Percentiles rank a stretch among this genome's conserved stretches.
Evolutionary conservation across 2,329 filamentous ascomycete species (phyloP).

Genomic region (Neopestalotiopsis clavispora): DNA sequence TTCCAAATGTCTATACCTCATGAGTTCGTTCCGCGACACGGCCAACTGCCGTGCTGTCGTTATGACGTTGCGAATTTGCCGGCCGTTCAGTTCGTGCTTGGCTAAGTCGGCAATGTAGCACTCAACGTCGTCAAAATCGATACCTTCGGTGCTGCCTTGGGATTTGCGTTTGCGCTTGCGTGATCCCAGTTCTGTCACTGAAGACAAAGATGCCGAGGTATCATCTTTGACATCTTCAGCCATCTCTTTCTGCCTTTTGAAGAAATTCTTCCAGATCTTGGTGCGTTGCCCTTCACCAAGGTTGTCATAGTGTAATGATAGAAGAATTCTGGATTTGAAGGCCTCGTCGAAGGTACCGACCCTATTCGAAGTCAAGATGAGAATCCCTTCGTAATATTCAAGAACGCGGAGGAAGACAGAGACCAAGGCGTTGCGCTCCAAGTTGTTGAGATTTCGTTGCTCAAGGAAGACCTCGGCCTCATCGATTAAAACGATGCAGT

Average conservation of each 20-base stretch:
- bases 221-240: too few relatives aligned
- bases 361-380: conserved; percentile 46
- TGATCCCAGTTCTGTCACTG: conserved; percentile 15
- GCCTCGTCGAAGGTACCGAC: conserved; percentile 30
- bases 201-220: conserved; percentile 23
- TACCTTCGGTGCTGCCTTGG: not conserved
- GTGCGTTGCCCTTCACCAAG: conserved; percentile 21
- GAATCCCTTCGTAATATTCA: conserved; percentile 48
- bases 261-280: conserved; percentile 27
- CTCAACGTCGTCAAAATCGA: not conserved
- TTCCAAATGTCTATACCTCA: conserved; percentile 25
- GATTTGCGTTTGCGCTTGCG: conserved; percentile 24
- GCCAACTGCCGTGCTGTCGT: conserved; percentile 28
- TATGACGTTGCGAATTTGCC: conserved; percentile 44
- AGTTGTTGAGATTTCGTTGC: conserved; percentile 22
- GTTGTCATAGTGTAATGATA: conserved; percentile 26
- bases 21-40: not conserved
- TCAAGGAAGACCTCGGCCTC: conserved; percentile 30
- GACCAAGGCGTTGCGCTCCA: conserved; percentile 27
- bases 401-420: conserved; percentile 42
- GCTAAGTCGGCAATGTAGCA: conserved; percentile 30
- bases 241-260: too few relatives aligned
- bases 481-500: conserved; percentile 28
- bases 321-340: conserved; percentile 28
- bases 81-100: conserved; percentile 40